Percentiles rank a stretch among this genome's conserved stretches.
Conservation (phyloP, 306 rosid genomes). For the Acmispon strigosus region DNA sequence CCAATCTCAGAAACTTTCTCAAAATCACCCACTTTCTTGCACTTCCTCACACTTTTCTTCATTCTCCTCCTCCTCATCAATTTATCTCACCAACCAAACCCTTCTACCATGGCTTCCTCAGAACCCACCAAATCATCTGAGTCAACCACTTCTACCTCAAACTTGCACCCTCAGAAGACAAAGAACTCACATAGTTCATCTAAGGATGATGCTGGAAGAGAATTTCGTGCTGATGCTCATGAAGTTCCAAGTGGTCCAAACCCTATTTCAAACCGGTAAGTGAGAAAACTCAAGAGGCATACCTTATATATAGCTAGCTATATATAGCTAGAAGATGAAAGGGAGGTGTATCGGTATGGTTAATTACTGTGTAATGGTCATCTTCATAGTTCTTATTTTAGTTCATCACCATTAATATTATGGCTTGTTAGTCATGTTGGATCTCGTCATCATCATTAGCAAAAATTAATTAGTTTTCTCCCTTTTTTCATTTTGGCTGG, state of each 20-base stretch:
- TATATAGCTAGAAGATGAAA: conserved; percentile 33
- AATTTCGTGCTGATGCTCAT: conserved; percentile 73
- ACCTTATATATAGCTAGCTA: conserved; percentile 13
- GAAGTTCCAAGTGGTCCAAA: conserved; percentile 98
- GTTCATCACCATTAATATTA: conserved; percentile 41
- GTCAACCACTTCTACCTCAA: conserved; percentile 31
- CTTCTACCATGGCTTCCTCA: conserved; percentile 40
- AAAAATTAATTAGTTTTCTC: background rate
- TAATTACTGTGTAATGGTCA: conserved; percentile 27
- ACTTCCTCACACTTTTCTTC: conserved; percentile 51
- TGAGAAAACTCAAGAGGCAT: conserved; percentile 12
- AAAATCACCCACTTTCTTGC: conserved; percentile 37
- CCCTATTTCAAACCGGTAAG: conserved; percentile 76
- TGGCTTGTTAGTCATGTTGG: conserved; percentile 15
- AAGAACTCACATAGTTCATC: conserved; percentile 16
- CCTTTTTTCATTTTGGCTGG: conserved; percentile 25
- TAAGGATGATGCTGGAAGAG: conserved; percentile 18
- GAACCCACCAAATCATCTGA: conserved; percentile 15
- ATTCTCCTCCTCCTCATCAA: conserved; percentile 52
- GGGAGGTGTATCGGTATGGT: conserved; percentile 25
- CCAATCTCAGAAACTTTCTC: conserved; percentile 36
- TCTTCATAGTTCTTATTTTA: conserved; percentile 37
- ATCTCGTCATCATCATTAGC: conserved; percentile 30
- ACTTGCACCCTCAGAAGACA: conserved; percentile 39
- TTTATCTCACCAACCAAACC: conserved; percentile 33